Evolutionary conservation across 139 green algal species (phyloP).

Genomic region (Klebsormidium nitens): DNA sequence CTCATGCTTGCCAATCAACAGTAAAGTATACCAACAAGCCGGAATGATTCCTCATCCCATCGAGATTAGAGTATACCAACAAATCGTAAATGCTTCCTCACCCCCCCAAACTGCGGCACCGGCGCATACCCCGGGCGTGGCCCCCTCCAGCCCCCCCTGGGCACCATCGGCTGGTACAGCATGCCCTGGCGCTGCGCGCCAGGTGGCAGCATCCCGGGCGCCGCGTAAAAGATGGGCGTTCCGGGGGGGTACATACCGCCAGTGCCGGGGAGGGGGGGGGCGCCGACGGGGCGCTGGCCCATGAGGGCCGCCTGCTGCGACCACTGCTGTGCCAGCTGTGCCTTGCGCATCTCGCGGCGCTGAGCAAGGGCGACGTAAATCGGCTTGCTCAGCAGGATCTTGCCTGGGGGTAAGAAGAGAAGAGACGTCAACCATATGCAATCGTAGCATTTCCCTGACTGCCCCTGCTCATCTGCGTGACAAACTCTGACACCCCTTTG

Average conservation of each 20-base stretch:
- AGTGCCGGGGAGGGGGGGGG: neutral
- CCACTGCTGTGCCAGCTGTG: constrained; percentile 50
- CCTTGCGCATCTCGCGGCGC: constrained; percentile 48
- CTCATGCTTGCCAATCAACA: too few relatives aligned
- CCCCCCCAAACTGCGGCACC: constrained; percentile 21
- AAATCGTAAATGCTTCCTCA: too few relatives aligned
- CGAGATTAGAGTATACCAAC: too few relatives aligned
- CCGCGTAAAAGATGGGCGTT: constrained; percentile 36
- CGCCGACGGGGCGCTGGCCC: neutral
- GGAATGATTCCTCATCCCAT: too few relatives aligned
- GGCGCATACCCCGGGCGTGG: constrained; percentile 27
- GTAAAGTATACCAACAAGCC: too few relatives aligned
- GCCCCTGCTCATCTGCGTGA: too few relatives aligned
- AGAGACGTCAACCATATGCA: too few relatives aligned
- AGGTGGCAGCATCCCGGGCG: constrained; percentile 10
- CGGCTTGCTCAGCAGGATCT: constrained; percentile 45
- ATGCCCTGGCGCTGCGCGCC: constrained; percentile 19
- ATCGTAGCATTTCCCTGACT: too few relatives aligned
- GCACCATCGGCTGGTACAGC: constrained; percentile 40
- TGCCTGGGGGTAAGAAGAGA: too few relatives aligned
- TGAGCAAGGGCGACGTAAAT: constrained; percentile 56
- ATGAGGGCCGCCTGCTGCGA: constrained; percentile 23
- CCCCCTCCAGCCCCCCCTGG: constrained; percentile 10
- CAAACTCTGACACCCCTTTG: too few relatives aligned
- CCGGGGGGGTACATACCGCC: constrained; percentile 29